Evolutionary conservation across 768 basidiomycete genomes (phyloP), one percentile per base, ranked within the genome.

Genomic region (Lactifluus rugatus): DNA sequence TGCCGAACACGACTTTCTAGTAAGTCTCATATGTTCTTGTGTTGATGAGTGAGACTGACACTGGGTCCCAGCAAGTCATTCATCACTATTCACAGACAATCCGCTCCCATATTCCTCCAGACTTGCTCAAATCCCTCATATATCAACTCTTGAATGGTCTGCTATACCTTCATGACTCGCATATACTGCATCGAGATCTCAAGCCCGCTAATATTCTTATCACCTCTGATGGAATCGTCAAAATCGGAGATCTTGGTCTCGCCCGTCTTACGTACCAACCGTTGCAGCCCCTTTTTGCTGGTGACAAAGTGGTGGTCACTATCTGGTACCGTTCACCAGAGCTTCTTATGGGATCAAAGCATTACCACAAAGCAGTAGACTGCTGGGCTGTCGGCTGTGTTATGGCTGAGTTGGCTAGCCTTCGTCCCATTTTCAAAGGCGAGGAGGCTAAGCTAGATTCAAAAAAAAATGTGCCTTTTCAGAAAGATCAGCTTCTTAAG

Each of bases 291-390:
- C 76, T 99, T 2, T 93, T 90, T 68, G 84, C 84, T 0, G 94
- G 94, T 16, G 96, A 99, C 73, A 98, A 98, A 67, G 94, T 99
- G 26, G 96, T 98, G 36, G 96, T 99, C 13, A 99, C 96, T 0
- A 98, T 99, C 67, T 98, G 96, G 96, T 99, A 99, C 69, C 89
- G 96, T 52, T 92, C 93, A 7, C 96, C 96, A 0, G 96, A 99
- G 68, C 81, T 99, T 2, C 79, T 99, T 10, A 79, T 99, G 74
- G 95, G 96, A 26, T 93, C 95, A 0, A 92, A 93, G 62, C 96
- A 99, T 71, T 99, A 99, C 70, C 95, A 96, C 64, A 93, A 91
- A 65, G 89, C 94, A 4, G 85, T 98, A 41, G 93, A 99, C 68
- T 84, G 92, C 54, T 99, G 96, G 96, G 94, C 96, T 25, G 85